phyloP scores from a whole-genome alignment of 164 flowering plant genomes.

The Dillenia turbinata region DNA sequence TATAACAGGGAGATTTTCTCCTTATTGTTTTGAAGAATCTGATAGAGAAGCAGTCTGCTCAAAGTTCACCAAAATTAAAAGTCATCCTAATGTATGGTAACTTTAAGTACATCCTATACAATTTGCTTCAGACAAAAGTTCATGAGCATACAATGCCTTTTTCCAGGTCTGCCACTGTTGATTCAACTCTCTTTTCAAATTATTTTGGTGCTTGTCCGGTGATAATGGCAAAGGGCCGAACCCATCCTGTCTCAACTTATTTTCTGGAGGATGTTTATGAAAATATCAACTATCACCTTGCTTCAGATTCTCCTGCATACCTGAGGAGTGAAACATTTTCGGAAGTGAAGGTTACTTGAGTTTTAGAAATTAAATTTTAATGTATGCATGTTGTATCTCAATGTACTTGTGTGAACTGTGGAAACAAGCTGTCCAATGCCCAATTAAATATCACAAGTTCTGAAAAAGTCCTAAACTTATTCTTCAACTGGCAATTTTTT shows the following conservation, averaged over 20 bases:
- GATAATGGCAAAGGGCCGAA: conserved; percentile 73
- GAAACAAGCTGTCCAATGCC: too few relatives aligned
- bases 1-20: conserved; percentile 83
- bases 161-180: conserved; percentile 92
- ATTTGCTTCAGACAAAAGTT: background rate
- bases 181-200: conserved; percentile 67
- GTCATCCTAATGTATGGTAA: conserved; percentile 79
- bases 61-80: conserved; percentile 43
- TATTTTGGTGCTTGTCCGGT: conserved; percentile 87
- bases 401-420: too few relatives aligned
- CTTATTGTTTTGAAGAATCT: conserved; percentile 75
- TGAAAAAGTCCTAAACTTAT: too few relatives aligned
- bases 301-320: conserved; percentile 81
- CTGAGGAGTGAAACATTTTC: conserved; percentile 29
- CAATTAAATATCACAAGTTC: too few relatives aligned
- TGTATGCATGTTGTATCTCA: too few relatives aligned
- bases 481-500: too few relatives aligned
- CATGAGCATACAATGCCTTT: background rate
- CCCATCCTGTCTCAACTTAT: conserved; percentile 75
- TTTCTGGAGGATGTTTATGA: conserved; percentile 91
- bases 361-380: too few relatives aligned
- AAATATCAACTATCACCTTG: conserved; percentile 53
- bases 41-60: conserved; percentile 60
- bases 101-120: background rate
- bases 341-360: conserved; percentile 40